Base-by-base conservation (phyloP, 805 yeast species). In the Sugiyamaella valdiviana region DNA sequence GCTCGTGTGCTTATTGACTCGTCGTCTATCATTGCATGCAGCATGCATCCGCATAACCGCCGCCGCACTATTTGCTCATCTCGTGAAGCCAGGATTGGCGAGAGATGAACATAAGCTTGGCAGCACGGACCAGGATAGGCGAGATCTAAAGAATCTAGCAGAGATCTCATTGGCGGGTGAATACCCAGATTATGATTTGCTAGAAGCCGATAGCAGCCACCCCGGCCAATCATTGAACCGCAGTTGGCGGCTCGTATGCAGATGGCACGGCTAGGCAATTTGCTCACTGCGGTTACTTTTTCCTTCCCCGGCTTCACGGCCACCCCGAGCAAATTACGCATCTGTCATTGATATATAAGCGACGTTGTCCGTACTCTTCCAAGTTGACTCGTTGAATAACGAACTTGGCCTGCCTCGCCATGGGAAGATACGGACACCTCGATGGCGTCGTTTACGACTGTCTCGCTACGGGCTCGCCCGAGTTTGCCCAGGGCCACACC, bases 401-500 rank as follows among this genome's bases (percentile, higher is more conserved):
- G n/a, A 26, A 10, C 32, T 26, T 26, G n/a, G n/a, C 9, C 14
- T 26, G 4, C 3, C 14, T 7, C 32, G 32, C 32, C 3, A 26
- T 26, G 32, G 32, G 32, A 10, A 26, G 32, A 26, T 26, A 26
- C 32, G 32, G 32, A 5, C 32, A 26, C 32, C 22, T 37, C 21
- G 44, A 41, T 6, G 44, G 44, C 12, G 36, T 15, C 35, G 36
- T 26, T 2, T 41, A 24, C 55, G 6, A 51, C 46, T 51, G 54
- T 35, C 9, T 17, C 24, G 47, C 41, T 10, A 26, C 45, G 6
- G 51, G 38, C 23, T 15, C 51, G 14, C 38, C 39, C 35, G 45
- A 46, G 17, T 49, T 46, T 21, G 40, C 44, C 10, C 41, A 20
- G 21, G 58, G 55, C n/a, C 38, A 42, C 16, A 36, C 45, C n/a